Evolutionary conservation across 176 grass and related monocot species (phyloP).

Genomic region (Oryza nivara): DNA sequence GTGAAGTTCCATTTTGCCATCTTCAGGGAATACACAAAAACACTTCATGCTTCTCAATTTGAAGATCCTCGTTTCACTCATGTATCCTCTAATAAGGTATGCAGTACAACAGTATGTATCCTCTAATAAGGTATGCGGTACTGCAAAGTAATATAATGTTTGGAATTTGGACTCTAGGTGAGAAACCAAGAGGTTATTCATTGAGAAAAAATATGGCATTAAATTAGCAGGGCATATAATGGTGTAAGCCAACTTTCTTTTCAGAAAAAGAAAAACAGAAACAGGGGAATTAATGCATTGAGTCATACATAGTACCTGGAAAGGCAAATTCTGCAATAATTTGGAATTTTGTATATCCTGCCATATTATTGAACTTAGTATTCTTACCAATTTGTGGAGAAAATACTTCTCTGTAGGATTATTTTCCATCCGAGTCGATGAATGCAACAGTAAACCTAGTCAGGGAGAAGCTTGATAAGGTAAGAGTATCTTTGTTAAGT

Average conservation of each 20-base stretch:
- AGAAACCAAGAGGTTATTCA: background rate
- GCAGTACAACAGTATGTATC: background rate
- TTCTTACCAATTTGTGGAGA: background rate
- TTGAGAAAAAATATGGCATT: background rate
- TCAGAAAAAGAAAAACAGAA: background rate
- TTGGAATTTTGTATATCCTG: background rate
- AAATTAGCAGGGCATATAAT: background rate
- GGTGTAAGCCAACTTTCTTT: background rate
- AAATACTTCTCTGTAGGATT: slow-evolving; percentile 58
- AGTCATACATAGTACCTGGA: background rate
- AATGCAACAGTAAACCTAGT: slow-evolving; percentile 76
- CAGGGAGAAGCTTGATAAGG: slow-evolving; percentile 80
- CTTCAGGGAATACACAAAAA: slow-evolving; percentile 59
- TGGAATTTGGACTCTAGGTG: background rate
- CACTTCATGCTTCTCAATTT: slow-evolving; percentile 35
- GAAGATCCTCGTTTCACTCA: slow-evolving; percentile 59
- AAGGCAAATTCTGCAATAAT: background rate
- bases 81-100: slow-evolving; percentile 86
- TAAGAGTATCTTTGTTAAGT: slow-evolving; percentile 4
- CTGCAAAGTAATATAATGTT: background rate
- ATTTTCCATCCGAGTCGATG: slow-evolving; percentile 83
- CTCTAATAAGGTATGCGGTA: slow-evolving; percentile 66
- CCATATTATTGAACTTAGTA: background rate
- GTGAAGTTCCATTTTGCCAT: slow-evolving; percentile 26
- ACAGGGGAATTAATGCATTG: slow-evolving; percentile 2